phyloP scores from a whole-genome alignment of 1,284 basidiomycete genomes.

The Puccinia triticina region DNA sequence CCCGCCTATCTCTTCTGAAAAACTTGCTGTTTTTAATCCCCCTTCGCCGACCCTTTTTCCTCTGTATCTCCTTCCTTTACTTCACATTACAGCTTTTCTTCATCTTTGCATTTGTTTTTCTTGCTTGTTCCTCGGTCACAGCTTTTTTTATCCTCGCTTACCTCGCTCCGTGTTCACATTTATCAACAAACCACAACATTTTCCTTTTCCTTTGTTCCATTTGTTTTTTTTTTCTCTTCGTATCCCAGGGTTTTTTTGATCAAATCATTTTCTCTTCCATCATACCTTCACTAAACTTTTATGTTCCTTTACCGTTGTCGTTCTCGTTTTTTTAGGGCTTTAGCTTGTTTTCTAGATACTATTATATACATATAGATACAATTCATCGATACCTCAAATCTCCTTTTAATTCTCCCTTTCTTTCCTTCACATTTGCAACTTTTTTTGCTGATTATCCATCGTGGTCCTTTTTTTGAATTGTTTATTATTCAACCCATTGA shows the following conservation, averaged over 20 bases:
- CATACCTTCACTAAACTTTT: background rate
- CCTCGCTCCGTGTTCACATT: too few relatives aligned
- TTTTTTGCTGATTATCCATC: too few relatives aligned
- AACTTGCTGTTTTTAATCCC: background rate
- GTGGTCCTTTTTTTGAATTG: too few relatives aligned
- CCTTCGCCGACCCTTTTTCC: background rate
- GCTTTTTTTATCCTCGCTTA: too few relatives aligned
- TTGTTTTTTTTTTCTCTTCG: background rate
- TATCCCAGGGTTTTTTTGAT: background rate
- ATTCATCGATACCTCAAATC: background rate
- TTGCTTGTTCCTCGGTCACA: too few relatives aligned
- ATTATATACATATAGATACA: background rate
- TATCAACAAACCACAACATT: background rate
- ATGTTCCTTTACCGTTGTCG: background rate
- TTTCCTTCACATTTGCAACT: too few relatives aligned
- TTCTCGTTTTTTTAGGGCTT: background rate
- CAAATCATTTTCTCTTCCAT: background rate
- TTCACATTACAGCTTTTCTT: too few relatives aligned
- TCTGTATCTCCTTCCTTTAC: background rate
- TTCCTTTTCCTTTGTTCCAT: background rate
- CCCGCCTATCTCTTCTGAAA: slow-evolving; percentile 33
- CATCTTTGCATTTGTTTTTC: background rate
- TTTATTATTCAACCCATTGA: too few relatives aligned
- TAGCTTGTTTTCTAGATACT: background rate
- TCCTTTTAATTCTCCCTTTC: too few relatives aligned